Evolutionary conservation across 2,329 filamentous ascomycete genomes (phyloP).

Genomic region (Huntiella moniliformis): DNA sequence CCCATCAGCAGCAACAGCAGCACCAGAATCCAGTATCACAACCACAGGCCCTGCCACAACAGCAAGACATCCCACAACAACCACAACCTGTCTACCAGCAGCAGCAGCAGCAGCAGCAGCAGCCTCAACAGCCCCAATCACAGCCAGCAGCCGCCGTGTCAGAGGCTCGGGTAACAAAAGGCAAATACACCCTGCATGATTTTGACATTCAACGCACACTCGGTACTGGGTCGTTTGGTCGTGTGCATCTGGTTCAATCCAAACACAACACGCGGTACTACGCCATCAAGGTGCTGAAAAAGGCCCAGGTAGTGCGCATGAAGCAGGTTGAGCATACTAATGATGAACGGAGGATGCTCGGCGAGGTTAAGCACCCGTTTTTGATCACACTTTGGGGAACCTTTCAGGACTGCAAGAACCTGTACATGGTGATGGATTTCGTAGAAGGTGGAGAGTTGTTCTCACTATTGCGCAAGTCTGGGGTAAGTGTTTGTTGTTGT

Average conservation of each 20-base stretch:
- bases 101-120: slow-evolving; percentile 14
- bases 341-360: slow-evolving; percentile 88
- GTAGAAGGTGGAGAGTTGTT: slow-evolving; percentile 97
- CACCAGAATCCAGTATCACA: slow-evolving; percentile 42
- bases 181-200: slow-evolving; percentile 86
- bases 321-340: slow-evolving; percentile 99
- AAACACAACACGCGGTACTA: slow-evolving; percentile 98
- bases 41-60: slow-evolving; percentile 30
- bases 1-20: slow-evolving; percentile 15
- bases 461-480: slow-evolving; percentile 83
- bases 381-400: slow-evolving; percentile 96
- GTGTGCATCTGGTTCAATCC: slow-evolving; percentile 91
- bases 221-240: slow-evolving; percentile 89
- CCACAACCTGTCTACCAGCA: slow-evolving; percentile 30
- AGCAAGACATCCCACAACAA: slow-evolving; percentile 31
- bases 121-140: slow-evolving; percentile 17
- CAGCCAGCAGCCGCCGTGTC: slow-evolving; percentile 12
- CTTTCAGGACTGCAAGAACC: slow-evolving; percentile 83
- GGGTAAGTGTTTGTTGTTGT: slow-evolving; percentile 32
- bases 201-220: slow-evolving; percentile 81
- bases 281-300: slow-evolving; percentile 95
- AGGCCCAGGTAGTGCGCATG: slow-evolving; percentile 98
- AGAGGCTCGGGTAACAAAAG: slow-evolving; percentile 60
- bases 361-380: slow-evolving; percentile 94
- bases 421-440: slow-evolving; percentile 99